phyloP scores from a whole-genome alignment of 148 eudicot genomes.

The Heliosperma pusillum region DNA sequence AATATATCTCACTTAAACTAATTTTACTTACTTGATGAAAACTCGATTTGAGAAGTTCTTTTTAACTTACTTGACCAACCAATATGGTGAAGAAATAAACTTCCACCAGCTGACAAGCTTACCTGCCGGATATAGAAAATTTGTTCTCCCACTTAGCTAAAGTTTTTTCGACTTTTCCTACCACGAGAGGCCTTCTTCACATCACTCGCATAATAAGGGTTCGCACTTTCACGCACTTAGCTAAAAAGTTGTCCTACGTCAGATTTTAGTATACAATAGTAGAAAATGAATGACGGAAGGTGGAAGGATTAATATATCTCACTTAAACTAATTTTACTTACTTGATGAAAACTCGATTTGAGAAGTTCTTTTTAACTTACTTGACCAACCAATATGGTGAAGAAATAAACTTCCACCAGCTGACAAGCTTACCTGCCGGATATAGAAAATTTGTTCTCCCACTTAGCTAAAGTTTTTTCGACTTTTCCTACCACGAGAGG shows the following conservation, averaged over 20 bases:
- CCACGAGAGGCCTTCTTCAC: not conserved
- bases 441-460: not conserved
- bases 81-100: not conserved
- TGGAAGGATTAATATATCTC: not conserved
- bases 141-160: not conserved
- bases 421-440: not conserved
- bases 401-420: not conserved
- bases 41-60: not conserved
- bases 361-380: not conserved
- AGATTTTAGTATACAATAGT: not conserved
- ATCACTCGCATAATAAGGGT: not conserved
- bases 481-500: not conserved
- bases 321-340: not conserved
- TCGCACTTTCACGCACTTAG: not conserved
- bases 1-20: not conserved
- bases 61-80: not conserved
- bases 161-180: constrained; percentile 3
- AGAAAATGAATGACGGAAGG: not conserved
- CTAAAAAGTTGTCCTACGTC: not conserved
- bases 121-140: not conserved
- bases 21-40: not conserved
- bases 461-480: not conserved
- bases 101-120: constrained; percentile 1
- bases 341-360: not conserved
- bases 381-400: not conserved